Percentiles rank a stretch among this genome's conserved stretches.
phyloP scores from a whole-genome alignment of 805 yeast genomes.

The Wickerhamiella slavikovae region DNA sequence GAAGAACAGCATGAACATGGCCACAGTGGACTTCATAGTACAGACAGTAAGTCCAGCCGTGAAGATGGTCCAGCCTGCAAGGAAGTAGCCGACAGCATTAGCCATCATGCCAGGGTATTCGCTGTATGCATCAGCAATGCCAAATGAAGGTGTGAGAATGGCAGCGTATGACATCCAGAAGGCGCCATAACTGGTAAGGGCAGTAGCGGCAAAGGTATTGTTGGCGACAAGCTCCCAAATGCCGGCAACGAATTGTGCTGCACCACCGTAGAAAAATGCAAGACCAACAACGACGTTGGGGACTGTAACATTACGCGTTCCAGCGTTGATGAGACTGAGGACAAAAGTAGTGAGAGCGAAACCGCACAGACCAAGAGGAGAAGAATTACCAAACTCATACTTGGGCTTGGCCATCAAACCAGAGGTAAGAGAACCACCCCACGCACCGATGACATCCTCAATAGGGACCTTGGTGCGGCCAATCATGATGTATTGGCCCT shows the following conservation, averaged over 20 bases:
- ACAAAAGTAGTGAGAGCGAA: conserved; percentile 46
- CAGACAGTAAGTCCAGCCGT: conserved; percentile 32
- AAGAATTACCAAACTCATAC: conserved; percentile 44
- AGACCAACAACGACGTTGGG: conserved; percentile 36
- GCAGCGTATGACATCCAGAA: conserved; percentile 53
- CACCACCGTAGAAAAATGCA: conserved; percentile 45
- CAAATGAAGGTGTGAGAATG: conserved; percentile 36
- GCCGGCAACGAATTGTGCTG: conserved; percentile 39
- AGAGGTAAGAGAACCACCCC: conserved; percentile 66
- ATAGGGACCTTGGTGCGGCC: conserved; percentile 52
- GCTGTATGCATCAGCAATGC: conserved; percentile 32
- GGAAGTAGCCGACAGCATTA: conserved; percentile 37
- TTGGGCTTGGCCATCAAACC: conserved; percentile 38
- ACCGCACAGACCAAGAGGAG: conserved; percentile 40
- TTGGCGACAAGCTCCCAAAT: conserved; percentile 45
- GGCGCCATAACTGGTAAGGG: conserved; percentile 42
- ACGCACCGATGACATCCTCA: conserved; percentile 19
- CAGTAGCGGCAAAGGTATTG: conserved; percentile 49
- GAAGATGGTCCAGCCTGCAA: conserved; percentile 44
- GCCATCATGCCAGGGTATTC: conserved; percentile 16
- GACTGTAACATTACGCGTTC: conserved; percentile 29
- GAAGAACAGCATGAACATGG: conserved; percentile 37
- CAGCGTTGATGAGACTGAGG: conserved; percentile 32
- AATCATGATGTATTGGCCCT: conserved; percentile 44
- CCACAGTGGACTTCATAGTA: conserved; percentile 44